Percentiles rank a stretch among this genome's conserved stretches.
phyloP scores from a whole-genome alignment of 345 rosid genomes.

The Brassica incana region DNA sequence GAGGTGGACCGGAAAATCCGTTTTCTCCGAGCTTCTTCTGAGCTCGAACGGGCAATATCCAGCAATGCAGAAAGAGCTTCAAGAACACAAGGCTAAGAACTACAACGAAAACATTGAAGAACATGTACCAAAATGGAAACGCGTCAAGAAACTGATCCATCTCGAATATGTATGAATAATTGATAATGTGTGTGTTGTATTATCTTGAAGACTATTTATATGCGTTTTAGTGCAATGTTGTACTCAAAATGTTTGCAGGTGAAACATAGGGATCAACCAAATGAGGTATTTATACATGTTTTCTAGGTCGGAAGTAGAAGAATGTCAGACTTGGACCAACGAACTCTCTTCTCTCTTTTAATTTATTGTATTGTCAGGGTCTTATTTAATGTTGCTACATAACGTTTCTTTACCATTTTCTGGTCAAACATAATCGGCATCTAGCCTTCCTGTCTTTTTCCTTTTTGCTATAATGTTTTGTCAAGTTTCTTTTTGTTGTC shows the following conservation, averaged over 20 bases:
- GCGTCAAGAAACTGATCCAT: not conserved
- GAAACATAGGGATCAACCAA: not conserved
- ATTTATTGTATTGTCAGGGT: not conserved
- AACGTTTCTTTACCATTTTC: slow-evolving; percentile 34
- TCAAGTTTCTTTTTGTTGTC: not conserved
- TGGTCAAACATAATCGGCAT: slow-evolving; percentile 42
- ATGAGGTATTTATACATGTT: slow-evolving; percentile 12
- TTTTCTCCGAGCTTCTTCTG: slow-evolving; percentile 54
- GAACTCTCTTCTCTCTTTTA: slow-evolving; percentile 6
- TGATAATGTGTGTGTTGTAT: not conserved
- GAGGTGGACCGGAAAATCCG: slow-evolving; percentile 79
- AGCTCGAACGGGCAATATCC: slow-evolving; percentile 59
- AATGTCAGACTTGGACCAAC: slow-evolving; percentile 37
- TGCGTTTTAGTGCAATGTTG: not conserved
- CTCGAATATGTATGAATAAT: not conserved
- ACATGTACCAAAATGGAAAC: not conserved
- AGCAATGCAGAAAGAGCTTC: slow-evolving; percentile 45
- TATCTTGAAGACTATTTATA: not conserved
- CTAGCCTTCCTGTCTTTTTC: slow-evolving; percentile 28
- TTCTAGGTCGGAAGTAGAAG: slow-evolving; percentile 12
- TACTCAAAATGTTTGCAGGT: not conserved
- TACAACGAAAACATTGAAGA: not conserved
- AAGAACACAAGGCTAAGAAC: not conserved
- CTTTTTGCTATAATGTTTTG: not conserved
- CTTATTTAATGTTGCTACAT: not conserved